Evolutionary conservation across 768 basidiomycete genomes (phyloP), one percentile per base, ranked within the genome.

Genomic region (Imleria badia): DNA sequence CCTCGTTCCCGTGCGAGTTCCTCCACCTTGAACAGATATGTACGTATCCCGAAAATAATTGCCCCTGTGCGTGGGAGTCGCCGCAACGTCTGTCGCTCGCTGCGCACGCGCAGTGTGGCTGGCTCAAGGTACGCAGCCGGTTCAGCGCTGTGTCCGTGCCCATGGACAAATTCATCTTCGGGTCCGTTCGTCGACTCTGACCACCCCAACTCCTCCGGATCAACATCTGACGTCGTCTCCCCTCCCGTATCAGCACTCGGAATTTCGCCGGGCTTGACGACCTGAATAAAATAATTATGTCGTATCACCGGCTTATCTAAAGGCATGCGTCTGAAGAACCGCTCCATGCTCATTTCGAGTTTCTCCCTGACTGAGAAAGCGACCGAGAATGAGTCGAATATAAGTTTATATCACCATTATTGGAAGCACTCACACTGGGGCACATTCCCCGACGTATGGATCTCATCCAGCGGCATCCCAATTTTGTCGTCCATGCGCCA

Each of bases 401-500:
- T 3, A n/a, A 29, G 17, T 20, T 26, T 23, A 52, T 15, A 55
- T 39, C 40, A 45, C 38, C 48, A 36, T 12, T 26, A 42, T 17
- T 6, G 36, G 19, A 41, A 15, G 26, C 20, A 60, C 85, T 65
- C 68, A 86, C 87, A 89, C 69, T 82, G 82, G 17, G 89, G 87
- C 36, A 91, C 89, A 62, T 84, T 74, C 26, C 90, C 89, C 26
- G 78, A 75, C 51, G 74, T 69, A 69, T 91, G 89, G 40, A 91
- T 89, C 50, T 89, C 83, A 50, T 89, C 84, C 35, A 91, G 72
- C 20, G 83, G 75, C 61, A 84, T 73, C 8, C 89, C 91, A 50
- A 88, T 81, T 72, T 91, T 91, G 70, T 91, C 88, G 58, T 78
- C 66, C 72, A 91, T 76, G 17, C 88, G 78, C 90, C 89, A 91